Base-by-base conservation (phyloP, 805 yeast genomes). In the Teunomyces aglyptinius region DNA sequence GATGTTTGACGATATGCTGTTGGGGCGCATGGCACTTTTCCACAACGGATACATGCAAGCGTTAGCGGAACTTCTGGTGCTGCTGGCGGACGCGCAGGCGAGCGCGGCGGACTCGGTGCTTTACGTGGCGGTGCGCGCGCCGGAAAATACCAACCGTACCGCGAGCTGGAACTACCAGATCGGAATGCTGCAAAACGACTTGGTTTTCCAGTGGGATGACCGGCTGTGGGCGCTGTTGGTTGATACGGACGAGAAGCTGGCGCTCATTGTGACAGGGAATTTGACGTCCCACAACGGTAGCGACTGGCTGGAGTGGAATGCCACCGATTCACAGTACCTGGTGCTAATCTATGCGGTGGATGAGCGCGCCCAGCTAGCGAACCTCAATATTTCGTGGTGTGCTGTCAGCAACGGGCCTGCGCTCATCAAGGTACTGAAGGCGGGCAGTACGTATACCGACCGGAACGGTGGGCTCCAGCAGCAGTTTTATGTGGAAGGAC, bases 161-260 rank as follows among this genome's bases (percentile, higher is more conserved):
- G 67, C 64, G 13, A 35, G 43, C n/a, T 85, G 91, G 91, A 52
- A 70, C 6, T 86, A 83, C 57, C 80, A 82, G 58, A 62, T 89
- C 28, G 91, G 89, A 3, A 77, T 81, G 2, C 82, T 89, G 2
- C 83, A 77, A 55, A 72, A 72, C 42, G 82, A 82, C 58, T 66
- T 84, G 52, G 80, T 81, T 1, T 85, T 78, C 55, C 88, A 84
- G 58, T 85, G 88, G 86, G 89, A 84, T 60, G 69, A 71, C 38
- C 67, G 78, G 13, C 59, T 80, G 8, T 77, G 81, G 77, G 75
- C 81, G 0, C 56, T 63, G 29, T 66, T 85, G 13, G 77, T 86
- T 1, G 96, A 89, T 59, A 68, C 90, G 0, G 96, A 88, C 64
- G 77, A 79, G 55, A 69, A 73, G 13, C 77, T 87, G 29, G 90